phyloP scores from a whole-genome alignment of 345 rosid species.

The Eucalyptus albens region DNA sequence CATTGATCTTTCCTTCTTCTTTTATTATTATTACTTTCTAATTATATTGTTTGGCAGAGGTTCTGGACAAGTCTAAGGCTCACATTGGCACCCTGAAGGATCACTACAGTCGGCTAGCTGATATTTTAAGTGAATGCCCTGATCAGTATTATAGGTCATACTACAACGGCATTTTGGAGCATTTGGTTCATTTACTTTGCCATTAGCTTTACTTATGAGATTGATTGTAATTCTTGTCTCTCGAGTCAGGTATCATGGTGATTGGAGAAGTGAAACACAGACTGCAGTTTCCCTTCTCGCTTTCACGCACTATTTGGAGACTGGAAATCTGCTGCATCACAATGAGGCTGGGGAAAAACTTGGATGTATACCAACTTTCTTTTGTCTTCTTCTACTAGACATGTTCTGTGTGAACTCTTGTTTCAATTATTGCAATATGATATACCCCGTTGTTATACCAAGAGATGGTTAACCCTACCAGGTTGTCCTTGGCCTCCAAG shows the following conservation, averaged over 20 bases:
- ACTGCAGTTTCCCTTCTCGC: constrained; percentile 76
- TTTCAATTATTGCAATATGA: not conserved
- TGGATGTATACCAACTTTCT: constrained; percentile 49
- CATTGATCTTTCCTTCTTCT: not conserved
- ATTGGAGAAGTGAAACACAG: constrained; percentile 93
- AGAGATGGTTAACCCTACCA: not conserved
- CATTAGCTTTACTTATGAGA: not conserved
- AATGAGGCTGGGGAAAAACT: constrained; percentile 64
- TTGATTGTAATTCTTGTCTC: not conserved
- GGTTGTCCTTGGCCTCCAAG: not conserved
- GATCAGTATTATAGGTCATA: constrained; percentile 75
- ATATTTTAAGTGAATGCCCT: constrained; percentile 39
- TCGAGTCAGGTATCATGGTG: constrained; percentile 71
- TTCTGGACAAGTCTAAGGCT: constrained; percentile 51
- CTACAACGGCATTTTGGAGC: no score
- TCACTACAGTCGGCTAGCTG: constrained; percentile 46
- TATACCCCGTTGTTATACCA: not conserved
- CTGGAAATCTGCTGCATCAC: constrained; percentile 68
- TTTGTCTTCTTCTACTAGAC: not conserved
- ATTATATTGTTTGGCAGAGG: constrained; percentile 19
- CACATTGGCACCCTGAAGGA: constrained; percentile 45
- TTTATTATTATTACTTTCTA: no score
- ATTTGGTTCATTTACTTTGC: not conserved
- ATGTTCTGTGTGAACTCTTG: not conserved
- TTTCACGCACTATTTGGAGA: constrained; percentile 89